Evolutionary conservation across 2,329 filamentous ascomycete genomes (phyloP).

Genomic region (Microcera coccophila): DNA sequence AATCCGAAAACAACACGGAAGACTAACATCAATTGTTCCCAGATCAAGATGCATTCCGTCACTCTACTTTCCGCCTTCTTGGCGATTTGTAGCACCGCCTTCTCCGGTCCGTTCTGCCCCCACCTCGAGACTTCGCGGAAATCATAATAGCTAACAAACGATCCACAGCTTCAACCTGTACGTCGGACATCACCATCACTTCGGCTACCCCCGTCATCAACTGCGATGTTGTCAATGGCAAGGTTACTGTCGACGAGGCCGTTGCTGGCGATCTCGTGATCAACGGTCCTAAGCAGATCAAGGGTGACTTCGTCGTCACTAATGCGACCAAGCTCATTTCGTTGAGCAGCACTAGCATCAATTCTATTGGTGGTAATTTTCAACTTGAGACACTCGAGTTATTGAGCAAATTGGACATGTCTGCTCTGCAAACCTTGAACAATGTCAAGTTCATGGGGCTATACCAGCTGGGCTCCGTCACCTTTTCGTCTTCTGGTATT

Average conservation of each 20-base stretch:
- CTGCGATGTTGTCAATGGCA: slow-evolving; percentile 68
- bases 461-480: slow-evolving; percentile 50
- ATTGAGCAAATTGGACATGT: slow-evolving; percentile 65
- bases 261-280: slow-evolving; percentile 59
- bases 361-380: slow-evolving; percentile 67
- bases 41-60: slow-evolving; percentile 46
- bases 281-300: slow-evolving; percentile 54
- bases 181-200: slow-evolving; percentile 59
- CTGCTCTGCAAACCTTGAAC: slow-evolving; percentile 60
- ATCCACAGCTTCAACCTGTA: slow-evolving; percentile 33
- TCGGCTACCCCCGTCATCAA: slow-evolving; percentile 53
- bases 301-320: slow-evolving; percentile 59
- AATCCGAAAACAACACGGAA: neutral
- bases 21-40: slow-evolving; percentile 14
- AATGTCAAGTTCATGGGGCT: slow-evolving; percentile 70
- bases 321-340: slow-evolving; percentile 55
- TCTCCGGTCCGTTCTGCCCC: slow-evolving; percentile 38
- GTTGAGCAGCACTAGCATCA: slow-evolving; percentile 59
- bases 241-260: slow-evolving; percentile 58
- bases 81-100: slow-evolving; percentile 40
- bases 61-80: slow-evolving; percentile 43
- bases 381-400: slow-evolving; percentile 63
- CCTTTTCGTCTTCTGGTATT: slow-evolving; percentile 54
- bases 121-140: neutral
- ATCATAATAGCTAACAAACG: slow-evolving; percentile 4